These are phyloP conservation scores for Phytophthora sp. DNA, from an alignment of 352 stramenopile genomes.

Conservation along the genomic window DNA sequence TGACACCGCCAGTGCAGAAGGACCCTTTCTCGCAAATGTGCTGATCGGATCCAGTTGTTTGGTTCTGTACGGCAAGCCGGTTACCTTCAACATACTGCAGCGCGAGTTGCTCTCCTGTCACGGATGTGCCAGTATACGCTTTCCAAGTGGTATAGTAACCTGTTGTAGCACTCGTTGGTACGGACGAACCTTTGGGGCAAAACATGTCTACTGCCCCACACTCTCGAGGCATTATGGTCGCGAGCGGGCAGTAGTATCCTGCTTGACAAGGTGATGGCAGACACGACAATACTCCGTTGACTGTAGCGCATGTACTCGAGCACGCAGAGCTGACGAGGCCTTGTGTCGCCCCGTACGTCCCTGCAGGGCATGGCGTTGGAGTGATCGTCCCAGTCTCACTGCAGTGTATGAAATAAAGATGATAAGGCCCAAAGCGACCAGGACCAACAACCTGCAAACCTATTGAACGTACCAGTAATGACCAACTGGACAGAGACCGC, in stretches of 20 bases:
- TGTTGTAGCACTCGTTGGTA: slow-evolving; percentile 39
- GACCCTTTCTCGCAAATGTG: slow-evolving; percentile 57
- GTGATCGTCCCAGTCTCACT: slow-evolving; percentile 47
- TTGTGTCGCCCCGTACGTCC: slow-evolving; percentile 41
- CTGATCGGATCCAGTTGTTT: slow-evolving; percentile 53
- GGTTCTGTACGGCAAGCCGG: slow-evolving; percentile 35
- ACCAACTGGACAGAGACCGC: slow-evolving; percentile 53
- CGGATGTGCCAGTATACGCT: slow-evolving; percentile 10
- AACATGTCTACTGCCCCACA: slow-evolving; percentile 53
- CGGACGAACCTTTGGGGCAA: slow-evolving; percentile 54
- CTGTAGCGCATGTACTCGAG: slow-evolving; percentile 46
- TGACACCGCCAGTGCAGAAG: slow-evolving; percentile 64
- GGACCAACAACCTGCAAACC: background rate
- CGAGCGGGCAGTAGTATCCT: slow-evolving; percentile 68
- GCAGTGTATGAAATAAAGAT: background rate
- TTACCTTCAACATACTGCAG: slow-evolving; percentile 55
- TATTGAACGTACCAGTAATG: slow-evolving; percentile 57
- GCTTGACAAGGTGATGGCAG: slow-evolving; percentile 53
- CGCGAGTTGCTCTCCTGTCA: slow-evolving; percentile 22
- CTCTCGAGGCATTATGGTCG: slow-evolving; percentile 26
- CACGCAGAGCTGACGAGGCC: slow-evolving; percentile 57
- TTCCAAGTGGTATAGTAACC: slow-evolving; percentile 73
- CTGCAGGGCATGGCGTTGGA: slow-evolving; percentile 52
- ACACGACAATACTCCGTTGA: slow-evolving; percentile 32
- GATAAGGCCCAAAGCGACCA: background rate